Base-by-base conservation (phyloP, 116 monocot species). In the Phalaenopsis hybrid region DNA sequence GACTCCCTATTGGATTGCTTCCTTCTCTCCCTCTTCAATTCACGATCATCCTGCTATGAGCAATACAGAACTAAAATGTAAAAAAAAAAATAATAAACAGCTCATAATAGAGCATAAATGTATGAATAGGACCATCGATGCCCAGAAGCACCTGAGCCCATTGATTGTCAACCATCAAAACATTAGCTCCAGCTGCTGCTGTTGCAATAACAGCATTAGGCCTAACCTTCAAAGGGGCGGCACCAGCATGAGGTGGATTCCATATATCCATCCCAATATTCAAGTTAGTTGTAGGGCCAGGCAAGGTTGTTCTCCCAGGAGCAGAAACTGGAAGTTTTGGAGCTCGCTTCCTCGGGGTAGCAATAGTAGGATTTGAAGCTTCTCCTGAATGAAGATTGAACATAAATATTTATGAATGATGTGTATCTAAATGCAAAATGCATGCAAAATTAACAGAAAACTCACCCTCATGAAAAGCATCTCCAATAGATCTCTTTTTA, bases 1-100 rank as follows among this genome's bases (percentile, higher is more conserved):
- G 95, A 95, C 79, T 95, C 95, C 84, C 95, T 91, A 58, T 95
- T 95, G 23, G 95, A 95, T 85, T 92, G 91, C 80, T 95, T 93
- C 83, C 95, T 89, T 78, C 87, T 91, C 76, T 95, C 91, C 81
- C 89, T 91, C 81, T 89, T 95, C 58, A 91, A 77, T 82, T 93
- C 93, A 28, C 87, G 86, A 37, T 95, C 93, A 86, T 95, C 93
- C 95, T 92, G 69, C 49, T 44, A 82, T 78, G 44, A 78, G 3
- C 74, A 23, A 6, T 11, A 17, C 72, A 72, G 6, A 13, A 72
- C 41, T 37, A 37, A 34, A 17, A 33, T 65, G 33, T 41, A 16
- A 72, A 41, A 72, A 31, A 72, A 4, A 34, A 3, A 15, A 37
- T 37, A 72, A 72, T 17, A 33, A 72, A 41, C 13, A 72, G 41